Base-by-base conservation (phyloP, 331 rosid genomes). In the Quercus lobata region DNA sequence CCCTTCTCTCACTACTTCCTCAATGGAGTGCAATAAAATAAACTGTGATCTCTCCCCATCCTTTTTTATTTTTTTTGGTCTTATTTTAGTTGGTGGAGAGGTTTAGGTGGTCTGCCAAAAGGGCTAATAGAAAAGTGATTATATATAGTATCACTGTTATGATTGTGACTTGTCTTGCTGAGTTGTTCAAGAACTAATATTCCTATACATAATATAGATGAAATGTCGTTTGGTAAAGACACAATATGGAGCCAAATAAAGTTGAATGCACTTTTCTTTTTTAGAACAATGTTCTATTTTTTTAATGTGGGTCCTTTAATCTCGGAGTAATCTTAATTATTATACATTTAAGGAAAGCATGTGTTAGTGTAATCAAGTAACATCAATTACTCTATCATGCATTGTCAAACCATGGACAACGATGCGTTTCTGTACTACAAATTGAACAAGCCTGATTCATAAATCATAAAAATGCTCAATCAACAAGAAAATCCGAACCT, bases 1-100 rank as follows among this genome's bases (percentile, higher is more conserved):
- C 82, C 92, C 57, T 93, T 93, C 57, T 30, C 79, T 30, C 19
- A 74, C 21, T 55, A 80, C 86, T 89, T 87, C 78, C 57, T 84
- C 1, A 21, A 18, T 57, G 22, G 19, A 3, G 60, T 71, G 32
- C 60, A 76, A 21, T 80, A 75, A 34, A 34, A 14, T 19, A 35
- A 11, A 19, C 24, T 18, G 6, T 35, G 7, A 35, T 4, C 25
- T 7, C 44, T 32, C 27, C 22, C 10, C 30, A 19, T 57, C 49
- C 46, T 6, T 25, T 46, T 5, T 3, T 41, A 1, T 53, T 17
- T 57, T n/a, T 55, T 6, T 9, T 9, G n/a, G 44, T 24, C 62
- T 32, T 21, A 0, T 72, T 41, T 21, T 6, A 29, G 53, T 44
- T n/a, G 66, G n/a, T 27, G 21, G 53, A 41, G 76, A 57, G 57